A percentile compares a stretch with the other conserved stretches of the same genome.
These are phyloP conservation scores for Aegilops longissima DNA, from an alignment of 176 grass and related monocot species.

Conservation along the genomic window DNA sequence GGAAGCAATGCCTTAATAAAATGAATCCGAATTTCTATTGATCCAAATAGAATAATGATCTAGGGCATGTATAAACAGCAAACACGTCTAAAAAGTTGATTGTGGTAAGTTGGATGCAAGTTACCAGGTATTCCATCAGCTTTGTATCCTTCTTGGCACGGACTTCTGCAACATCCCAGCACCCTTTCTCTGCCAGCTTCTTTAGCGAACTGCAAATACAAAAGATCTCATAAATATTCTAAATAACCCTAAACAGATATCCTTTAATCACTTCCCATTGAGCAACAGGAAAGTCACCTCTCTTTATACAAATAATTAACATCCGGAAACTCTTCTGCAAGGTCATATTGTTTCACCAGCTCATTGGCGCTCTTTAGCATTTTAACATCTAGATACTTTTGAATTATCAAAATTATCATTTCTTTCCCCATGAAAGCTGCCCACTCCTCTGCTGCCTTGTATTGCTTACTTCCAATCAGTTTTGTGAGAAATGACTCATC, in stretches of 20 bases:
- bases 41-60: not conserved
- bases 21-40: not conserved
- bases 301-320: constrained; percentile 82
- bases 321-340: constrained; percentile 80
- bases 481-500: constrained; percentile 65
- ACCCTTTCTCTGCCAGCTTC: constrained; percentile 94
- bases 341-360: constrained; percentile 73
- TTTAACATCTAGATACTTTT: constrained; percentile 74
- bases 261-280: not conserved
- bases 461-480: constrained; percentile 68
- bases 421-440: constrained; percentile 76
- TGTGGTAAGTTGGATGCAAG: constrained; percentile 9
- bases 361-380: constrained; percentile 86
- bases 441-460: constrained; percentile 74
- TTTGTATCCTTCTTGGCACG: constrained; percentile 72
- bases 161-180: constrained; percentile 91
- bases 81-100: not conserved
- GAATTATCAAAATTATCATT: constrained; percentile 64
- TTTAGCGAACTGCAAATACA: constrained; percentile 63
- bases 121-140: constrained; percentile 91
- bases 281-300: constrained; percentile 55
- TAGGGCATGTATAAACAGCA: not conserved
- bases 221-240: constrained; percentile 16
- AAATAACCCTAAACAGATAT: constrained; percentile 15
- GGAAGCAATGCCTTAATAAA: constrained; percentile 12